phyloP scores from a whole-genome alignment of 768 basidiomycete species.

The Epithele typhae region DNA sequence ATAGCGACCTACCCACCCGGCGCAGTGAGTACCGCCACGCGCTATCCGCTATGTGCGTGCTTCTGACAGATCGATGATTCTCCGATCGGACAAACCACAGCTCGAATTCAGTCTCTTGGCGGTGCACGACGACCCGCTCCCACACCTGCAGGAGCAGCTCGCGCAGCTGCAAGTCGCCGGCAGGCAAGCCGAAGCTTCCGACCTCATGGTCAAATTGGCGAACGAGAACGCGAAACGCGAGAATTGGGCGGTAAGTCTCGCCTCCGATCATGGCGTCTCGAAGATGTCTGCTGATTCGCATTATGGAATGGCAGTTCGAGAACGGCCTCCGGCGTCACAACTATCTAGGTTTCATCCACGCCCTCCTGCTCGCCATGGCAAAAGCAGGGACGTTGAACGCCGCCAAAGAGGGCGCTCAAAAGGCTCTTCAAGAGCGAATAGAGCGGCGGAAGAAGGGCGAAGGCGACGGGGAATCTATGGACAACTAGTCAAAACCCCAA shows the following conservation, averaged over 20 bases:
- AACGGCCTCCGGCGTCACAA: slow-evolving; percentile 86
- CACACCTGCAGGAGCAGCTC: slow-evolving; percentile 59
- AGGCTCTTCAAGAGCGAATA: slow-evolving; percentile 39
- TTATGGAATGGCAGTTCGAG: slow-evolving; percentile 73
- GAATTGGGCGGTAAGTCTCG: slow-evolving; percentile 70
- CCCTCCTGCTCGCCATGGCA: slow-evolving; percentile 67
- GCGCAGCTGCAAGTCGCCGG: slow-evolving; percentile 39
- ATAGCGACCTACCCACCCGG: slow-evolving; percentile 90
- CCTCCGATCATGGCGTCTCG: slow-evolving; percentile 2
- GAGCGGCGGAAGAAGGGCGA: slow-evolving; percentile 38
- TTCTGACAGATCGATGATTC: no score
- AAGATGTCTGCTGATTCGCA: not conserved
- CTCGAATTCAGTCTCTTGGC: slow-evolving; percentile 92
- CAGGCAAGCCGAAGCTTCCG: slow-evolving; percentile 33
- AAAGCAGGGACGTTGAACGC: slow-evolving; percentile 59
- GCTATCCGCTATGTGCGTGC: not conserved
- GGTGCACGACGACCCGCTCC: slow-evolving; percentile 77
- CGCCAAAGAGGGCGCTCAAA: slow-evolving; percentile 43
- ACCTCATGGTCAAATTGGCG: slow-evolving; percentile 51
- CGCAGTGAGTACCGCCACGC: slow-evolving; percentile 56
- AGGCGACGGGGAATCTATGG: no score
- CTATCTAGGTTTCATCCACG: slow-evolving; percentile 77
- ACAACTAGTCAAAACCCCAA: no score
- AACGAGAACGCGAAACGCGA: slow-evolving; percentile 74
- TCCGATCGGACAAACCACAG: slow-evolving; percentile 38